phyloP scores from a whole-genome alignment of 768 basidiomycete species.

The Royoungia palumana region DNA sequence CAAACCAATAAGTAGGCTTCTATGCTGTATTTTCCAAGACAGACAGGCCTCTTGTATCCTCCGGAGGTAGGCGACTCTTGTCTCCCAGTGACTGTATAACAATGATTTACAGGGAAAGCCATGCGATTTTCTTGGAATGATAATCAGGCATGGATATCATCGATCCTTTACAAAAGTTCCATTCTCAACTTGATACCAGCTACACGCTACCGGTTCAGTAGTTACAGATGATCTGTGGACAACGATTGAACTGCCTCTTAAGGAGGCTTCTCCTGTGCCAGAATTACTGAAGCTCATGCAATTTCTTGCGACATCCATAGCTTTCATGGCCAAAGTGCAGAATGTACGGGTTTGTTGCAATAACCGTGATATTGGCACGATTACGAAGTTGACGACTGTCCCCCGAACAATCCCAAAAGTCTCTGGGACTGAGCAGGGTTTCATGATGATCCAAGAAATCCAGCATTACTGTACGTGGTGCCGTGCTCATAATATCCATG shows the following conservation, averaged over 20 bases:
- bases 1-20: constrained; percentile 42
- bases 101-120: constrained; percentile 57
- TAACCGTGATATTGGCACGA: no score
- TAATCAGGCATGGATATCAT: constrained; percentile 43
- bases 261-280: constrained; percentile 75
- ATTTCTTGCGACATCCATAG: no score
- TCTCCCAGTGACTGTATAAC: constrained; percentile 15
- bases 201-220: constrained; percentile 49
- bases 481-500: no score
- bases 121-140: constrained; percentile 94
- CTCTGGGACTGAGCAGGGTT: no score
- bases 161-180: background rate
- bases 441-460: no score
- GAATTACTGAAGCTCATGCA: no score
- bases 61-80: constrained; percentile 47
- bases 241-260: constrained; percentile 77
- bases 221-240: constrained; percentile 52
- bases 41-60: constrained; percentile 74
- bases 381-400: constrained; percentile 19
- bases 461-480: no score
- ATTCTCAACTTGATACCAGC: constrained; percentile 34
- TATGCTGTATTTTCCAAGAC: constrained; percentile 77
- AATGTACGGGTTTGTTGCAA: no score
- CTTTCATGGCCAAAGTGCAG: no score
- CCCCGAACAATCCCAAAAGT: no score